A percentile compares a stretch with the other conserved stretches of the same genome.
phyloP scores from a whole-genome alignment of 352 stramenopile species.

The Phytophthora capsici region DNA sequence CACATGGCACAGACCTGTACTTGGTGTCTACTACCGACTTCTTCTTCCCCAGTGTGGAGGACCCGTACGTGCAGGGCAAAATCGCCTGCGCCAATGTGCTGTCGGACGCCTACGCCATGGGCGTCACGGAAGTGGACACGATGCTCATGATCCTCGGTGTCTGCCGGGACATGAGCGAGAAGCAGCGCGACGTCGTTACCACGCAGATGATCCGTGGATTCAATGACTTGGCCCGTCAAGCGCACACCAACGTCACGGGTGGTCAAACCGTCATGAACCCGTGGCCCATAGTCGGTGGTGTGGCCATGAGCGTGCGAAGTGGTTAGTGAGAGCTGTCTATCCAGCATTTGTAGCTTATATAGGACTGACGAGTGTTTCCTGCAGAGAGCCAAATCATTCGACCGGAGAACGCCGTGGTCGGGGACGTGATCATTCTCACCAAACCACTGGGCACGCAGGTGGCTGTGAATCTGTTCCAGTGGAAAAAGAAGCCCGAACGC shows the following conservation, averaged over 20 bases:
- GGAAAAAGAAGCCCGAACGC: slow-evolving; percentile 83
- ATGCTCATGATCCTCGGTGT: slow-evolving; percentile 96
- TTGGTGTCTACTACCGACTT: slow-evolving; percentile 96
- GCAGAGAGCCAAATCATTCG: slow-evolving; percentile 87
- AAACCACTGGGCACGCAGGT: slow-evolving; percentile 96
- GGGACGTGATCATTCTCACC: slow-evolving; percentile 94
- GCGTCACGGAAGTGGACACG: slow-evolving; percentile 94
- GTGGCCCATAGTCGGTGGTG: slow-evolving; percentile 95
- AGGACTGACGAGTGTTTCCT: background rate
- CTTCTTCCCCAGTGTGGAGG: slow-evolving; percentile 96
- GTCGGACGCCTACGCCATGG: slow-evolving; percentile 95
- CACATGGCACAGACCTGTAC: slow-evolving; percentile 84
- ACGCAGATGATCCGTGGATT: slow-evolving; percentile 95
- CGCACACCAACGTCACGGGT: slow-evolving; percentile 92
- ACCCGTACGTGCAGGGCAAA: slow-evolving; percentile 92
- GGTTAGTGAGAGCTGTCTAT: slow-evolving; percentile 41
- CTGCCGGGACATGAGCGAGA: slow-evolving; percentile 92
- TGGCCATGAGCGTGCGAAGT: slow-evolving; percentile 89
- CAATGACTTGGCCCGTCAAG: slow-evolving; percentile 88
- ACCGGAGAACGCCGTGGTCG: slow-evolving; percentile 87
- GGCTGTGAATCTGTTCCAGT: slow-evolving; percentile 94
- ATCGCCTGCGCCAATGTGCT: slow-evolving; percentile 96
- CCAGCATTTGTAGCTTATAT: background rate
- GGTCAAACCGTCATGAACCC: slow-evolving; percentile 97
- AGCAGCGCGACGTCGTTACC: slow-evolving; percentile 93